phyloP scores from a whole-genome alignment of 495 filamentous ascomycete genomes.

The Talaromyces thailandensis region DNA sequence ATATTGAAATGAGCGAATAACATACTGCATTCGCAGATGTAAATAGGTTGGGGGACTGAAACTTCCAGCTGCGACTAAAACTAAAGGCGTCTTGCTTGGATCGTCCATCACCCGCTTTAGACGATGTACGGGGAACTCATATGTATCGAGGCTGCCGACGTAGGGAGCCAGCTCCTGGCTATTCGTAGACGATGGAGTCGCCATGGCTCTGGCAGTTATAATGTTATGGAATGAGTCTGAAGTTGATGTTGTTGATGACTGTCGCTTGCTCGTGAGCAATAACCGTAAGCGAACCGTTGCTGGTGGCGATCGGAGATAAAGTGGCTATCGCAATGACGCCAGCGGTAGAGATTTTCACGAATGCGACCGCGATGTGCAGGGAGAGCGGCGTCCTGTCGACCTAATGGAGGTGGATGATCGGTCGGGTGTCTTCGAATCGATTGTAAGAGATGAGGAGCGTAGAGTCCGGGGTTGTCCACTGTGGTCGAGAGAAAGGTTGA shows the following conservation, averaged over 20 bases:
- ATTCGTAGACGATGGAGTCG: background rate
- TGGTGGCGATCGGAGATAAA: constrained; percentile 1
- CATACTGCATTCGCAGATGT: constrained; percentile 56
- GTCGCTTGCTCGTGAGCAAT: background rate
- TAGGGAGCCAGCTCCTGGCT: background rate
- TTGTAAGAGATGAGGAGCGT: background rate
- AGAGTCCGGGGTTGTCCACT: background rate
- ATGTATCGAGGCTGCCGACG: constrained; percentile 35
- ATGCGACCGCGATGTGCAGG: background rate
- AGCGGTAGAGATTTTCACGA: background rate
- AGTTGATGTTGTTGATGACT: background rate
- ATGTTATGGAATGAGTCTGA: background rate
- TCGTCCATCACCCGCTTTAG: constrained; percentile 60
- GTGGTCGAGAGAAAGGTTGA: background rate
- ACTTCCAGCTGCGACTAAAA: constrained; percentile 84
- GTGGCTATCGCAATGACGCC: constrained; percentile 3
- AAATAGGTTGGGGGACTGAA: constrained; percentile 76
- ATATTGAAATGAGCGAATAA: constrained; percentile 24
- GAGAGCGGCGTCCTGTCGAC: background rate
- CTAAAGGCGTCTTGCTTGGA: constrained; percentile 62
- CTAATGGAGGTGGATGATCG: background rate
- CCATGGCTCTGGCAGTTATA: background rate
- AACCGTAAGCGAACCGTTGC: background rate
- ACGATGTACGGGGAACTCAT: constrained; percentile 64
- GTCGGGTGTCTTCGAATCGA: background rate